Base-by-base conservation (phyloP, 2,329 filamentous ascomycete genomes). In the Botrytis aclada region DNA sequence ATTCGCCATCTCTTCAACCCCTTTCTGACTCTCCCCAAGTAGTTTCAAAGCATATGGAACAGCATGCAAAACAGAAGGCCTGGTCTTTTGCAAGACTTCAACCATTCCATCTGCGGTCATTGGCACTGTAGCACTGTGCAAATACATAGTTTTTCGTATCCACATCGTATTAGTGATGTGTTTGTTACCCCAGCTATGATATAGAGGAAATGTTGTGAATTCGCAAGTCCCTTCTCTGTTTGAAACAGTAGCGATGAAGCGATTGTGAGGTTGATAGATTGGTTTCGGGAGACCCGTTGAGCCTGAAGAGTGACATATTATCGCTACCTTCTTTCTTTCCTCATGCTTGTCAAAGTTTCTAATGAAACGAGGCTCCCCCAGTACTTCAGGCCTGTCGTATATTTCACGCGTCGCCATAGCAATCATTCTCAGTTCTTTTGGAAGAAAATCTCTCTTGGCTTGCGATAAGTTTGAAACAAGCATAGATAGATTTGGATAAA, bases 211-310 rank as follows among this genome's bases (percentile, higher is more conserved):
- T 86, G 86, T 70, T 87, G 83, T 72, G 89, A 86, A 87, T 0
- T 83, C 83, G 37, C 82, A 81, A 87, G 80, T 18, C 80, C 76
- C 75, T 81, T 67, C 22, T 65, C 51, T 12, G 45, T 71, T 9
- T 60, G 63, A 39, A 66, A 64, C 65, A 86, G 87, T 41, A 12
- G 82, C 82, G 8, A 90, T 79, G 7, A 84, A 84, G 14, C 84
- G 83, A 16, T 80, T 78, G 64, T 91, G 86, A 0, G 85, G 87
- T 65, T 88, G 85, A 73, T 84, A 87, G 58, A 91, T 89, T 0
- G 88, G 88, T 74, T 90, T 90, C 0, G 89, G 89, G 0, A 90
- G 82, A 0, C 89, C 88, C 0, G 89, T 85, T 0, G 86, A 88
- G 6, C 89, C 88, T 41, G 77, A 76, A 34, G 77, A 14, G 39